Base-by-base conservation (phyloP, 2,329 filamentous ascomycete species). In the Nemania sp. region DNA sequence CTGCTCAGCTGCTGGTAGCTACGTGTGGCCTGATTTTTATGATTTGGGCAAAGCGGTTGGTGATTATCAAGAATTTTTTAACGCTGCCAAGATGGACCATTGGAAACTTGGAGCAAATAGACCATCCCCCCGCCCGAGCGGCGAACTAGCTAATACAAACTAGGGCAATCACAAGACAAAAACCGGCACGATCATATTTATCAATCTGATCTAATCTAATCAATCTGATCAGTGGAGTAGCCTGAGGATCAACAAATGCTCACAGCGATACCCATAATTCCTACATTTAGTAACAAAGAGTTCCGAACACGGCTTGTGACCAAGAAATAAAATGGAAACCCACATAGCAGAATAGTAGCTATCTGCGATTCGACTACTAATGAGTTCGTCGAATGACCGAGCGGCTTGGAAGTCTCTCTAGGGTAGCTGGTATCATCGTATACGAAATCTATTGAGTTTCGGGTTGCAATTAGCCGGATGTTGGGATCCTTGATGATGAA, bases 201-300 rank as follows among this genome's bases (percentile, higher is more conserved):
- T 61, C 59, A 61, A 61, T 61, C 59, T 61, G 17, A 61, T 60
- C 58, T 60, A 60, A 60, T 60, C 57, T 50, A 47, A 60, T 61
- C 54, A 50, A 61, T 61, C 59, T 54, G 47, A 20, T 40, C 25
- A 29, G 25, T 29, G 25, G 17, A 21, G 37, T 11, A 25, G 48
- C 53, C 17, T 39, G 35, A 39, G 12, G 11, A 11, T 39, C 25
- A 29, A 29, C 25, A 4, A 29, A 7, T 29, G n/a, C n/a, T n/a
- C n/a, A n/a, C n/a, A n/a, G n/a, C 25, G 25, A 29, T 29, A 29
- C 25, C 25, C 25, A 29, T 29, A 29, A 29, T 29, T 7, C 25
- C 25, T 7, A 4, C 25, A 29, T 29, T 29, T 29, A 3, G 25
- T 7, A 29, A 4, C 25, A 29, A 29, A 29, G 25, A 29, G 25